Evolutionary conservation across 495 filamentous ascomycete genomes (phyloP), one percentile per base, ranked within the genome.

Genomic region (Neurospora pannonica): DNA sequence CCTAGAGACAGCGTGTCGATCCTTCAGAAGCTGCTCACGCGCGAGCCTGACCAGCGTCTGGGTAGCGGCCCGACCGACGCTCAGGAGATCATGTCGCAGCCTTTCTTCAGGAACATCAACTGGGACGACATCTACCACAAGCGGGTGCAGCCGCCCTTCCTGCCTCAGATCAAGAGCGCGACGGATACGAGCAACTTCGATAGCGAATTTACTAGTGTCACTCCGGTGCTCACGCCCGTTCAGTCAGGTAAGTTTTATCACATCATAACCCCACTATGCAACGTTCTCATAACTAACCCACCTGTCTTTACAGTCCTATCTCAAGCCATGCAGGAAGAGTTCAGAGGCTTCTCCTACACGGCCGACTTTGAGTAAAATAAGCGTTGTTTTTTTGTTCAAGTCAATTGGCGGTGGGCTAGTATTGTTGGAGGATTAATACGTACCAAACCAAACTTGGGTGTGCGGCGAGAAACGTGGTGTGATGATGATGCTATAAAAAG

Each of bases 181-280:
- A 98, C 96, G 54, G 96, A 99, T 87, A 98, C 97, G 38, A 97
- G 94, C 87, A 99, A 99, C 84, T 99, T 99, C 83, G 96, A 98
- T 81, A 92, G 91, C 75, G 96, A 99, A 82, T 99, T 99, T 82
- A 99, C 96, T 7, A 98, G 96, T 78, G 96, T 98, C 72, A 99
- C 96, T 71, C 96, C 96, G 2, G 96, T 99, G 73, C 86, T 99
- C 71, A 99, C 96, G 37, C 96, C 96, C 46, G 96, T 99, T 73
- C 94, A 98, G 83, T 97, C 94, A 79, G 95, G 95, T 97, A 92
- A 86, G 92, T 82, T 67, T 39, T 43, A 10, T 71, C 34, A 2
- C 21, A 28, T 28, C 2, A 15, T 0, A 28, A 60, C 71, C 71
- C 1, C 46, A 71, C 74, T 36, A n/a, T 19, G 67, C 72, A 76